phyloP scores from a whole-genome alignment of 495 filamentous ascomycete species.

The Penicillium mononematosum region DNA sequence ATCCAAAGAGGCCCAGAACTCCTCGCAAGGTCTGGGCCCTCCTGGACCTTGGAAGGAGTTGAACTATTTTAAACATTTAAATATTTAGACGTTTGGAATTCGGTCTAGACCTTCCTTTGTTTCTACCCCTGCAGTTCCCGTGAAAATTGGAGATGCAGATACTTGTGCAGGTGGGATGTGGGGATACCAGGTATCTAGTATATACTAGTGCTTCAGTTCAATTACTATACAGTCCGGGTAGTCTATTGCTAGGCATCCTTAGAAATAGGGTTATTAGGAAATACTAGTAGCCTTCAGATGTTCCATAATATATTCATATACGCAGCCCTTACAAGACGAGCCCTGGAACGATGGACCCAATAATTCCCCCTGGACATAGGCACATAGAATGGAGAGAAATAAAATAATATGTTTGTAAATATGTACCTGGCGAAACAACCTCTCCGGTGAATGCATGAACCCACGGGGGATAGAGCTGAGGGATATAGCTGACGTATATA shows the following conservation, averaged over 20 bases:
- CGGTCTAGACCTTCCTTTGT: slow-evolving; percentile 32
- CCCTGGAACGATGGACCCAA: not conserved
- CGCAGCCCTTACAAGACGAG: not conserved
- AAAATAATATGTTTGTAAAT: slow-evolving; percentile 23
- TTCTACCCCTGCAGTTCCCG: not conserved
- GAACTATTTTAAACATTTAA: not conserved
- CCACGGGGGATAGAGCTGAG: slow-evolving; percentile 22
- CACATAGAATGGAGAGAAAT: not conserved
- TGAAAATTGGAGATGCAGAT: not conserved
- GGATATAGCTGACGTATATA: slow-evolving; percentile 23
- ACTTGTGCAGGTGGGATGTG: not conserved
- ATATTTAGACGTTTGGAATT: slow-evolving; percentile 5
- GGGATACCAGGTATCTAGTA: not conserved
- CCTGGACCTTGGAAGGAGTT: slow-evolving; percentile 25
- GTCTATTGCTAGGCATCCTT: no score
- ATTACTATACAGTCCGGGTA: no score
- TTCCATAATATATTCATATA: no score
- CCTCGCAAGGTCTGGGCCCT: slow-evolving; percentile 34
- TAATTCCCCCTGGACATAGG: not conserved
- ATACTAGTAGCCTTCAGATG: no score
- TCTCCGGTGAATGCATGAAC: slow-evolving; percentile 16
- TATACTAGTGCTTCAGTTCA: no score
- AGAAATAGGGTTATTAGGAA: no score
- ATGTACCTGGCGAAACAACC: slow-evolving; percentile 29
- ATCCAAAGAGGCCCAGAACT: slow-evolving; percentile 33